These are phyloP conservation scores for Metarhizium guizhouense DNA, from an alignment of 2,329 filamentous ascomycete genomes.

Conservation along the genomic window DNA sequence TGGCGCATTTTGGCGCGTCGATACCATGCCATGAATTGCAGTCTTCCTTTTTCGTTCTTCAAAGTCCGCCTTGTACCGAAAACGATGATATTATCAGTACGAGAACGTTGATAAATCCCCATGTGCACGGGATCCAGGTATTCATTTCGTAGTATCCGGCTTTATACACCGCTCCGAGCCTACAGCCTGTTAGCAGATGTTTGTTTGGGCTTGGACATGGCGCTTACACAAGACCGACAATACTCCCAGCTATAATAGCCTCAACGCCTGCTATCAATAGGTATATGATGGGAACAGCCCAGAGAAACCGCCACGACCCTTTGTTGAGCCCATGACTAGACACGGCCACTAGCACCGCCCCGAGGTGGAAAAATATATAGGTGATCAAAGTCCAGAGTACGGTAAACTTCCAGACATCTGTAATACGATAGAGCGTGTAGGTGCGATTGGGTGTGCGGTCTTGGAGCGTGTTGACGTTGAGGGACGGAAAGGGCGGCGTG, in stretches of 20 bases:
- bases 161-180: slow-evolving; percentile 71
- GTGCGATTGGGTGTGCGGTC: slow-evolving; percentile 29
- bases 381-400: slow-evolving; percentile 78
- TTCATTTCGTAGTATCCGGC: slow-evolving; percentile 84
- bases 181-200: slow-evolving; percentile 29
- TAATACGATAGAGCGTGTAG: slow-evolving; percentile 60
- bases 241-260: slow-evolving; percentile 69
- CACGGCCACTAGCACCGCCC: slow-evolving; percentile 63
- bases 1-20: background rate
- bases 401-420: slow-evolving; percentile 82
- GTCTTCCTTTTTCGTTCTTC: slow-evolving; percentile 16
- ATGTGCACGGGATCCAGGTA: slow-evolving; percentile 86
- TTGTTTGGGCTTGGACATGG: background rate
- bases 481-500: slow-evolving; percentile 67
- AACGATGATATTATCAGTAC: slow-evolving; percentile 81
- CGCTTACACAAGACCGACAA: slow-evolving; percentile 69
- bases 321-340: slow-evolving; percentile 57
- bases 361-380: slow-evolving; percentile 65
- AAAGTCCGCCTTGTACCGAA: slow-evolving; percentile 84
- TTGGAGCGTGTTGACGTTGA: slow-evolving; percentile 61
- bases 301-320: slow-evolving; percentile 52
- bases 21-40: background rate
- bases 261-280: slow-evolving; percentile 63
- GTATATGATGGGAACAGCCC: slow-evolving; percentile 66
- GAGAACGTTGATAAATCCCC: slow-evolving; percentile 77